phyloP scores from a whole-genome alignment of 208 protist genomes.

The Leishmania amazonensis region DNA sequence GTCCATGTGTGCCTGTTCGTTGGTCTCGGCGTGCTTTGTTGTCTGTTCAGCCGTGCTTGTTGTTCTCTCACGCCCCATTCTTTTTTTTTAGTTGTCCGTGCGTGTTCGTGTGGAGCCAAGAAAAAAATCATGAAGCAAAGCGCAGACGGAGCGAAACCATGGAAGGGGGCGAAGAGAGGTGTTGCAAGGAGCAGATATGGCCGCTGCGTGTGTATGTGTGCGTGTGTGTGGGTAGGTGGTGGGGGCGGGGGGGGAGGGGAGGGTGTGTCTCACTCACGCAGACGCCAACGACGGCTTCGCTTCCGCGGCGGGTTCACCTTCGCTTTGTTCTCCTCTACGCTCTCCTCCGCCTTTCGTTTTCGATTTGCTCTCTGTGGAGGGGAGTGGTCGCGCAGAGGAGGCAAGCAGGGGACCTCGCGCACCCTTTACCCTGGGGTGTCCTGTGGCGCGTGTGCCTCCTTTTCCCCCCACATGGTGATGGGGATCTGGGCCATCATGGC shows the following conservation, averaged over 20 bases:
- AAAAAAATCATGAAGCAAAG: background rate
- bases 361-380: background rate
- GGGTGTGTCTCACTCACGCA: background rate
- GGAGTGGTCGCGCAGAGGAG: background rate
- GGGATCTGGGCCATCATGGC: background rate
- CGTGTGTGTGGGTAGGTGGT: background rate
- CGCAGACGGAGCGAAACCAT: background rate
- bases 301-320: background rate
- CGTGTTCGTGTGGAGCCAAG: background rate
- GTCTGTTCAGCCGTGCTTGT: background rate
- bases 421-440: background rate
- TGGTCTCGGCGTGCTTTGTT: background rate
- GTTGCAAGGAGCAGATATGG: background rate
- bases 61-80: background rate
- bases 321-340: no score
- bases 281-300: background rate
- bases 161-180: background rate
- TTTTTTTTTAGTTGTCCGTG: background rate
- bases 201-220: background rate
- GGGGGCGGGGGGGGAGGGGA: background rate
- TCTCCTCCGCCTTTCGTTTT: background rate
- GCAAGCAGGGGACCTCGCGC: background rate
- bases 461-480: background rate
- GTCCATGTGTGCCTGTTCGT: background rate
- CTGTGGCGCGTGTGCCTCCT: no score